Percentiles rank a stretch among this genome's conserved stretches.
Conservation (phyloP, 768 basidiomycete genomes). For the Tulasnella sp. region DNA sequence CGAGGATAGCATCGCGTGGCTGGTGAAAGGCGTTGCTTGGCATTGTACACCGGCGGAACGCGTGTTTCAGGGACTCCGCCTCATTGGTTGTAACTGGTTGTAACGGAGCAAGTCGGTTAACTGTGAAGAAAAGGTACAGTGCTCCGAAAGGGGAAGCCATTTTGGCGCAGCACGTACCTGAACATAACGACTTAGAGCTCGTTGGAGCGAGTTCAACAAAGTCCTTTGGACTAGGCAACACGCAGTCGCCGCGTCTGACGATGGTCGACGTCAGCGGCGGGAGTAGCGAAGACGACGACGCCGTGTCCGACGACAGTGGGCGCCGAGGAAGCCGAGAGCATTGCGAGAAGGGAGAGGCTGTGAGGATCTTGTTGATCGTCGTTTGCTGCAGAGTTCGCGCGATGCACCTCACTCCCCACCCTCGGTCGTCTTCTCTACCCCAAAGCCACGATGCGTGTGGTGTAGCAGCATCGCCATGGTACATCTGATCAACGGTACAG, state of each 20-base stretch:
- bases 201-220: not conserved
- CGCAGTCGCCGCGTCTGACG: not conserved
- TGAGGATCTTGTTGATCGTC: not conserved
- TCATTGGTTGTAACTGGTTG: not conserved
- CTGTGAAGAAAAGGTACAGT: not conserved
- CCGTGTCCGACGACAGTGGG: not conserved
- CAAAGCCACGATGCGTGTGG: not conserved
- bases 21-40: conserved; percentile 4
- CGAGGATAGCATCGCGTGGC: not conserved
- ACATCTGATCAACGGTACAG: not conserved
- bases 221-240: not conserved
- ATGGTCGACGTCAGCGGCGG: not conserved
- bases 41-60: not conserved
- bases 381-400: not conserved
- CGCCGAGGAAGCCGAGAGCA: conserved; percentile 14
- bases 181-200: not conserved
- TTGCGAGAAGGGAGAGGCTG: not conserved
- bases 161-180: not conserved
- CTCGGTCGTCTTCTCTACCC: conserved; percentile 6
- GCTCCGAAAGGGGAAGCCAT: not conserved
- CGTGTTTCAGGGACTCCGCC: not conserved
- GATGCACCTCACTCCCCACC: conserved; percentile 5
- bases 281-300: not conserved
- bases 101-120: not conserved
- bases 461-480: conserved; percentile 1